Evolutionary conservation across 1,139 yeast genomes (phyloP).

Genomic region (Pneumocystis canis): DNA sequence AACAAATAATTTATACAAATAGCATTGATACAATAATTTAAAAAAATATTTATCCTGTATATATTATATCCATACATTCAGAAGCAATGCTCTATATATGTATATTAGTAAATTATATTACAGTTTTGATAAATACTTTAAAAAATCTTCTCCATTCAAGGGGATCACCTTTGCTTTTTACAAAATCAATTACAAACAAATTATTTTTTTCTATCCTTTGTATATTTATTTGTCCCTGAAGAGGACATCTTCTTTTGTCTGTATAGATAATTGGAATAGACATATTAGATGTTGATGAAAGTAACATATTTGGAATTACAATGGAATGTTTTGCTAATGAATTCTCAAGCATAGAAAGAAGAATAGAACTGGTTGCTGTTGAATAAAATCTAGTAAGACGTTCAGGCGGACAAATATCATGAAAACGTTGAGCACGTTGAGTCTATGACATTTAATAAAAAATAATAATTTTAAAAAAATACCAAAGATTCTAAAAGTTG

Average conservation of each 20-base stretch:
- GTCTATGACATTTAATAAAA: slow-evolving; percentile 12
- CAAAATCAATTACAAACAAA: slow-evolving; percentile 32
- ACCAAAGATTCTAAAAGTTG: slow-evolving; percentile 19
- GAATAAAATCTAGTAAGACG: slow-evolving; percentile 39
- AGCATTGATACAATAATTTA: neutral
- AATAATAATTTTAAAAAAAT: neutral
- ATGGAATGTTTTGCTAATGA: slow-evolving; percentile 22
- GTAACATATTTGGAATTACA: slow-evolving; percentile 10
- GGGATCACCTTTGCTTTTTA: slow-evolving; percentile 46
- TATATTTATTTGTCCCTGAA: slow-evolving; percentile 37
- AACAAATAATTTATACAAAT: neutral
- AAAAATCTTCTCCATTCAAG: slow-evolving; percentile 53
- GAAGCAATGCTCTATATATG: slow-evolving; percentile 28
- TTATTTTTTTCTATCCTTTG: slow-evolving; percentile 18
- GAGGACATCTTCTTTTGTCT: slow-evolving; percentile 34
- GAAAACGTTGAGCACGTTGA: slow-evolving; percentile 21
- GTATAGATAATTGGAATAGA: slow-evolving; percentile 27
- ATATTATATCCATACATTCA: slow-evolving; percentile 39
- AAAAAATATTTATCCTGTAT: slow-evolving; percentile 13
- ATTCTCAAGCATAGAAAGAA: slow-evolving; percentile 30
- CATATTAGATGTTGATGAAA: slow-evolving; percentile 20
- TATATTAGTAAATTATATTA: neutral
- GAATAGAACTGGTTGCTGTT: slow-evolving; percentile 29
- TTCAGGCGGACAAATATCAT: slow-evolving; percentile 27
- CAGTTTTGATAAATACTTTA: slow-evolving; percentile 21